Evolutionary conservation across 2,329 filamentous ascomycete species (phyloP).

Genomic region (Xylariaceae sp.): DNA sequence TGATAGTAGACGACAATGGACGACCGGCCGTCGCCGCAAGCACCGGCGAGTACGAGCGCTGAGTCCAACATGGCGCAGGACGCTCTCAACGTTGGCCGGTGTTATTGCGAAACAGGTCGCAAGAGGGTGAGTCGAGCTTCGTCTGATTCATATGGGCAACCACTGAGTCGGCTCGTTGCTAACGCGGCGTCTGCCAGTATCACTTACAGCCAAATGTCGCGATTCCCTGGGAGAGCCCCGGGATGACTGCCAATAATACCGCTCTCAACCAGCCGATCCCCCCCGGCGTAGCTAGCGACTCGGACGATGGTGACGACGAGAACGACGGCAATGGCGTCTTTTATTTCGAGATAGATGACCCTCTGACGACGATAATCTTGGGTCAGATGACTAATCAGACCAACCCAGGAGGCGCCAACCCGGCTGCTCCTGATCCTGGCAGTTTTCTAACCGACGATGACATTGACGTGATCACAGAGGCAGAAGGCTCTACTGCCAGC

Average conservation of each 20-base stretch:
- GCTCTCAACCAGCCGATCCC: not conserved
- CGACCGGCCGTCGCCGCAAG: not conserved
- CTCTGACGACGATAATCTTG: not conserved
- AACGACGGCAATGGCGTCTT: not conserved
- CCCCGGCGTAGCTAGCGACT: not conserved
- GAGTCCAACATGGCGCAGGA: slow-evolving; percentile 17
- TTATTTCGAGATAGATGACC: not conserved
- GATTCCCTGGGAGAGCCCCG: slow-evolving; percentile 20
- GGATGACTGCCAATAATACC: not conserved
- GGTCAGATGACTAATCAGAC: not conserved
- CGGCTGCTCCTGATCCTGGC: not conserved
- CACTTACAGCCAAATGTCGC: slow-evolving; percentile 11
- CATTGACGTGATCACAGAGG: not conserved
- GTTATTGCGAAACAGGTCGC: slow-evolving; percentile 25
- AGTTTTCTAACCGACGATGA: not conserved
- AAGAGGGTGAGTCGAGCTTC: slow-evolving; percentile 23
- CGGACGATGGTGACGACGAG: not conserved
- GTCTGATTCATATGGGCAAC: not conserved
- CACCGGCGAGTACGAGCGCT: not conserved
- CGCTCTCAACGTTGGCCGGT: slow-evolving; percentile 21
- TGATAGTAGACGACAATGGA: not conserved
- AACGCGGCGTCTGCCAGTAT: slow-evolving; percentile 19
- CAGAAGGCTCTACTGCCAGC: not conserved
- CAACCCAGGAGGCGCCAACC: not conserved
- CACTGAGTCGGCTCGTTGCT: not conserved